Evolutionary conservation across 768 basidiomycete genomes (phyloP).

Genomic region (Psilocybe cyanescens): DNA sequence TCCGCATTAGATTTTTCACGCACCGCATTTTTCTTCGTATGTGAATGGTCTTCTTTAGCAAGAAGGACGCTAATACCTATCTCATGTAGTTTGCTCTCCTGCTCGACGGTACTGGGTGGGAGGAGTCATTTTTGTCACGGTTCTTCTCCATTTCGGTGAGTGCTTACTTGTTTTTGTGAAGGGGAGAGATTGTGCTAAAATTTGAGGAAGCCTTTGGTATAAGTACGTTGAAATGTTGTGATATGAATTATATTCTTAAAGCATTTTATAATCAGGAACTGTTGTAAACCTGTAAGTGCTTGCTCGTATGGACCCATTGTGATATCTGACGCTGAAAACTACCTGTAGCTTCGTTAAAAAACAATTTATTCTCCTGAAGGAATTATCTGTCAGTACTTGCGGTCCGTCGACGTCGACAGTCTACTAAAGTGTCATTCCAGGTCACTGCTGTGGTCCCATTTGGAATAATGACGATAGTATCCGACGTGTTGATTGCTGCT

Average conservation of each 20-base stretch:
- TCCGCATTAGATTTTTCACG: constrained; percentile 39
- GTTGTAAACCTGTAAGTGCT: constrained; percentile 38
- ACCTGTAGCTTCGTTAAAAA: constrained; percentile 39
- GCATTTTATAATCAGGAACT: constrained; percentile 30
- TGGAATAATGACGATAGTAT: constrained; percentile 45
- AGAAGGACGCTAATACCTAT: neutral
- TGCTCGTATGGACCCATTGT: neutral
- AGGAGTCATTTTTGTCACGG: constrained; percentile 36
- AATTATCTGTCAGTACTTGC: constrained; percentile 34
- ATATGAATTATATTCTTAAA: neutral
- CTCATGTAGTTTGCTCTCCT: constrained; percentile 36
- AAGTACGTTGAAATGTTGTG: constrained; percentile 26
- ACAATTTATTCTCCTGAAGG: constrained; percentile 36
- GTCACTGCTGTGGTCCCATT: constrained; percentile 45
- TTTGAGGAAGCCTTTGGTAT: constrained; percentile 40
- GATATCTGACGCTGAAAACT: neutral
- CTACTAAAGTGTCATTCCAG: constrained; percentile 20
- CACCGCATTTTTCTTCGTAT: constrained; percentile 41
- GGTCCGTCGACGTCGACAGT: neutral
- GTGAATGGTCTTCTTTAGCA: constrained; percentile 8
- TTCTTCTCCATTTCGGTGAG: constrained; percentile 46
- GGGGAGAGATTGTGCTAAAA: neutral
- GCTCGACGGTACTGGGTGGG: constrained; percentile 39
- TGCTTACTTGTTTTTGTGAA: neutral
- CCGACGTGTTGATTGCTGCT: constrained; percentile 48